These are phyloP conservation scores for Botrytis sinoallii DNA, from an alignment of 2,329 filamentous ascomycete genomes.

Conservation along the genomic window DNA sequence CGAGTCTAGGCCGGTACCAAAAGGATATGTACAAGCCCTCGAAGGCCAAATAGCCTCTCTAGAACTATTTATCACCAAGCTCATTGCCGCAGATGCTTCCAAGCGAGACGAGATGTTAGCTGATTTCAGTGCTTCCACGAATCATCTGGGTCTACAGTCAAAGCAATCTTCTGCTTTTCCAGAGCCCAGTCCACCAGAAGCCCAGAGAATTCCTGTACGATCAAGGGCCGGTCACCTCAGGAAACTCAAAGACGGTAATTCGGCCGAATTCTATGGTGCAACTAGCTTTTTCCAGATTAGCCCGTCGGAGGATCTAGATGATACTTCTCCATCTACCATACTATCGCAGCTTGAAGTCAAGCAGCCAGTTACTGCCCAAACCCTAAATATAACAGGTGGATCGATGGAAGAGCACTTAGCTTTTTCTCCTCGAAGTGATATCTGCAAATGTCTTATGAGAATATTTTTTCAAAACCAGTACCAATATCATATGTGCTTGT, in stretches of 20 bases:
- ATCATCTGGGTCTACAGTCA: constrained; percentile 17
- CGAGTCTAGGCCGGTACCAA: constrained; percentile 43
- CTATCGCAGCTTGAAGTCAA: background rate
- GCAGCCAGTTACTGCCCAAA: background rate
- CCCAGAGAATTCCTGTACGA: constrained; percentile 31
- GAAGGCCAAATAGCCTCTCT: constrained; percentile 48
- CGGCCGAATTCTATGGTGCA: constrained; percentile 48
- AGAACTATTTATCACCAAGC: constrained; percentile 45
- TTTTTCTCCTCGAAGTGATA: constrained; percentile 46
- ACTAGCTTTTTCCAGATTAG: constrained; percentile 46
- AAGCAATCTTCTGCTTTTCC: background rate
- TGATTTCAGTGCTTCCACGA: constrained; percentile 35
- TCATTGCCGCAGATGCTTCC: constrained; percentile 42
- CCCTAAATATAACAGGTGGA: background rate
- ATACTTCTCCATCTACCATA: constrained; percentile 10
- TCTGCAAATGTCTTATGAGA: constrained; percentile 46
- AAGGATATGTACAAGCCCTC: constrained; percentile 47
- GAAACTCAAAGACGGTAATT: constrained; percentile 40
- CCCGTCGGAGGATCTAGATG: constrained; percentile 26
- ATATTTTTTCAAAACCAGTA: constrained; percentile 49
- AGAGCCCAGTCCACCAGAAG: constrained; percentile 18
- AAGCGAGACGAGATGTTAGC: constrained; percentile 45
- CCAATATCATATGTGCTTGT: constrained; percentile 49
- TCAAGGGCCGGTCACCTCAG: constrained; percentile 41
- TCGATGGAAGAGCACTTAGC: constrained; percentile 20